Conservation (phyloP, 2,329 filamentous ascomycete genomes). For the Alternaria brassicicola region DNA sequence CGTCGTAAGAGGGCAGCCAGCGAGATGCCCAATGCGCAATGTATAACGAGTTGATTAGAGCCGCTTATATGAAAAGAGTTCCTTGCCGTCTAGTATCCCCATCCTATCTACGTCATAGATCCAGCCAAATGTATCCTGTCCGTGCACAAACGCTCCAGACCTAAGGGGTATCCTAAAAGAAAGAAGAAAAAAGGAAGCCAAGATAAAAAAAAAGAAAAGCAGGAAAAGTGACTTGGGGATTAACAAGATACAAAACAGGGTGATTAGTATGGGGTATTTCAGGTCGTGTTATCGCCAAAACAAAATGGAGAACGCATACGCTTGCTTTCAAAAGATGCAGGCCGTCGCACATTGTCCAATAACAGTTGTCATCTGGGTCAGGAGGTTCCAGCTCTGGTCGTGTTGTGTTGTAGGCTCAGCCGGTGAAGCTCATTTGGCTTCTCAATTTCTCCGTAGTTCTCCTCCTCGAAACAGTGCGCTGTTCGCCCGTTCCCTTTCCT, state of each 20-base stretch:
- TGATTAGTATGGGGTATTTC: conserved; percentile 1
- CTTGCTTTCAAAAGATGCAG: background rate
- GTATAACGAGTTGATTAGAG: background rate
- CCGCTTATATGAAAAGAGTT: background rate
- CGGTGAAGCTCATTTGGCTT: conserved; percentile 17
- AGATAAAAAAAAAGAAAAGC: background rate
- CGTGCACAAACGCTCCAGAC: background rate
- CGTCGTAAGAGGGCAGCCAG: background rate
- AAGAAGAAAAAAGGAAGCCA: background rate
- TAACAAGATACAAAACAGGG: background rate
- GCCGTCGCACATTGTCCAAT: background rate
- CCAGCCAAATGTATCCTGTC: background rate
- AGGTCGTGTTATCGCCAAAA: background rate
- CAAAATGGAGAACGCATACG: background rate
- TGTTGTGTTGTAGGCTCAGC: background rate
- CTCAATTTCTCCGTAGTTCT: conserved; percentile 26
- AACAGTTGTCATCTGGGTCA: background rate
- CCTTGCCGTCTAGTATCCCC: background rate
- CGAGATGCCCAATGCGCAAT: background rate
- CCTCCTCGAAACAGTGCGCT: conserved; percentile 19
- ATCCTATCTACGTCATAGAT: background rate
- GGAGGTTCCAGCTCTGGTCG: background rate
- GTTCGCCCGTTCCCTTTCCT: conserved; percentile 10
- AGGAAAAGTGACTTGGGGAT: background rate
- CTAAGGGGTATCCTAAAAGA: conserved; percentile 3